Evolutionary conservation across 441 rosid species (phyloP).

Genomic region (Syzygium malaccense): DNA sequence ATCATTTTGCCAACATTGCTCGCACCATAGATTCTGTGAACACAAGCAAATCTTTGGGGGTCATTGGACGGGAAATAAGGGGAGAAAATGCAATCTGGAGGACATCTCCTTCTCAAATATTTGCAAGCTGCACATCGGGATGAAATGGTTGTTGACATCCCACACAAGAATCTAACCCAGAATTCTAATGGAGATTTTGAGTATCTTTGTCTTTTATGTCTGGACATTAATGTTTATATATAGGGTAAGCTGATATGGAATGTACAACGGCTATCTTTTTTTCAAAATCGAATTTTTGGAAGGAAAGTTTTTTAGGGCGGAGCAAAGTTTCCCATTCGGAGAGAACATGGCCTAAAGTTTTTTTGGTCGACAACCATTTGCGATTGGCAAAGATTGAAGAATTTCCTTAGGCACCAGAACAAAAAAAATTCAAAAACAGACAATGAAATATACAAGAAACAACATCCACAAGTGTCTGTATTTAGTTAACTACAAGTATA

Average conservation of each 20-base stretch:
- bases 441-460: background rate
- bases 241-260: background rate
- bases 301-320: background rate
- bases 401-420: background rate
- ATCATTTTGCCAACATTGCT: constrained; percentile 57
- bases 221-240: background rate
- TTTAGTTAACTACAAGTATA: background rate
- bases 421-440: background rate
- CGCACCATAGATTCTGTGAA: constrained; percentile 60
- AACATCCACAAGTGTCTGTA: background rate
- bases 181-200: background rate
- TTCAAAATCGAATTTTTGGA: background rate
- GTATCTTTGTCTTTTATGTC: background rate
- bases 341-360: background rate
- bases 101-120: constrained; percentile 53
- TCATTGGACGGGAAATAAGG: constrained; percentile 46
- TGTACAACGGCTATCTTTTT: background rate
- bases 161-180: background rate
- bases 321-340: background rate
- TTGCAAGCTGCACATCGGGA: constrained; percentile 53
- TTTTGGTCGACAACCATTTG: background rate
- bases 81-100: constrained; percentile 50
- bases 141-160: constrained; percentile 3
- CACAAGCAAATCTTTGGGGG: constrained; percentile 39
- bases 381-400: background rate